Conservation (phyloP, 805 yeast genomes). For the Candida maesae region DNA sequence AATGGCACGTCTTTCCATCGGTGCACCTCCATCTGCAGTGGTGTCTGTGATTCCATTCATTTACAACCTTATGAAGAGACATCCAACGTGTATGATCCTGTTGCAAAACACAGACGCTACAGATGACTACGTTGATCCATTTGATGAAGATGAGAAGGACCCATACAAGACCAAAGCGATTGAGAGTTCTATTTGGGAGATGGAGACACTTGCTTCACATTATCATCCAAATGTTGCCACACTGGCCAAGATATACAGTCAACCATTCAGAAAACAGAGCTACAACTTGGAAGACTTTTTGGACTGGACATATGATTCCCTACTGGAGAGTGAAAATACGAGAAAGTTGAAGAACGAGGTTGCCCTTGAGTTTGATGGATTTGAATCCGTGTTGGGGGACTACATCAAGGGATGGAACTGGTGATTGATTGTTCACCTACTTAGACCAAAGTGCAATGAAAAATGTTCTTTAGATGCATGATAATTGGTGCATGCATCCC, state of each 20-base stretch:
- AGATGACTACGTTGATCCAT: conserved; percentile 57
- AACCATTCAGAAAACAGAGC: conserved; percentile 83
- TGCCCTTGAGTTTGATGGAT: conserved; percentile 66
- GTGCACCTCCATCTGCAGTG: conserved; percentile 84
- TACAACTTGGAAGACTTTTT: conserved; percentile 93
- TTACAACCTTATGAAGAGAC: conserved; percentile 83
- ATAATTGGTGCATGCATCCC: too few species aligned
- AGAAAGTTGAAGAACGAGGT: conserved; percentile 69
- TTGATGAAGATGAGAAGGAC: conserved; percentile 55
- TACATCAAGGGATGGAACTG: conserved; percentile 26
- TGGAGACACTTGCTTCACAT: conserved; percentile 73
- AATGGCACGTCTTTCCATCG: conserved; percentile 67
- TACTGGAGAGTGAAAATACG: conserved; percentile 58
- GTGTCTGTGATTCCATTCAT: conserved; percentile 87
- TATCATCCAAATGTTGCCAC: conserved; percentile 96
- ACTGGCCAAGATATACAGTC: conserved; percentile 79
- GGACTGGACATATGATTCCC: conserved; percentile 78
- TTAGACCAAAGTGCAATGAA: too few species aligned
- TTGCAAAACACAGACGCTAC: conserved; percentile 46
- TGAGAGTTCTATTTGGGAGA: conserved; percentile 88
- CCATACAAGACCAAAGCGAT: conserved; percentile 80
- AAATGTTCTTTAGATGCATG: too few species aligned
- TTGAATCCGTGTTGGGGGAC: conserved; percentile 26
- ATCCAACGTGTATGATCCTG: conserved; percentile 91
- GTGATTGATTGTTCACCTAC: conserved; percentile 13